Evolutionary conservation across 148 eudicot genomes (phyloP), one percentile per base, ranked within the genome.

Genomic region (Rhododendron ferrugineum): DNA sequence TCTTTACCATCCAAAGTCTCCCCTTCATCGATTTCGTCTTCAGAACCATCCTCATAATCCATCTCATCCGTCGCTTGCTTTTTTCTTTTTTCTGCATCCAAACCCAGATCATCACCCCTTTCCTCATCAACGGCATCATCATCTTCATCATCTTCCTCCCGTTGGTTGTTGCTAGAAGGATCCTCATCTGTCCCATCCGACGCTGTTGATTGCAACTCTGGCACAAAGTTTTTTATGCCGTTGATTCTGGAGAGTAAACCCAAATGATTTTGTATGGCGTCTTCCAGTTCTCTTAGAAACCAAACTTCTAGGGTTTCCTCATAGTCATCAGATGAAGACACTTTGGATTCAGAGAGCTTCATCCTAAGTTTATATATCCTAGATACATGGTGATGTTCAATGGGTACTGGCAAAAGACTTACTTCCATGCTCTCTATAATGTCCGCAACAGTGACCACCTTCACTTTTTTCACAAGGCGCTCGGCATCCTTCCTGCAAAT

Each of bases 371-470:
- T 95, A 83, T 95, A 95, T 28, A 94, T 75, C 88, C 93, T 90
- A 84, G 85, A 81, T 23, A 90, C 85, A 75, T 87, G 52, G 28
- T 87, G 23, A 18, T 89, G 62, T 22, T 85, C 44, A 84, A 90
- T 74, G 15, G 89, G 84, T 78, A 89, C 89, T 11, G 95, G 97
- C 85, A 90, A 84, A 52, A 92, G 86, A 62, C 87, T 75, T 37
- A 95, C 96, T 88, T 94, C 98, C 86, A 97, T 91, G 62, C 91
- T 89, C 90, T 95, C 95, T 72, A 92, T 89, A 82, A 95, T 73
- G 84, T 95, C 97, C 36, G 99, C 98, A 79, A 95, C 90, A 7
- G 92, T 89, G 70, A 95, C 87, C 90, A 90, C 94, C 90, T 90
- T 95, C 88, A 93, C 79, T 64, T 86, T 92, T 46, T 91, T 91